Base-by-base conservation (phyloP, 441 rosid genomes). In the Erodium trifolium region DNA sequence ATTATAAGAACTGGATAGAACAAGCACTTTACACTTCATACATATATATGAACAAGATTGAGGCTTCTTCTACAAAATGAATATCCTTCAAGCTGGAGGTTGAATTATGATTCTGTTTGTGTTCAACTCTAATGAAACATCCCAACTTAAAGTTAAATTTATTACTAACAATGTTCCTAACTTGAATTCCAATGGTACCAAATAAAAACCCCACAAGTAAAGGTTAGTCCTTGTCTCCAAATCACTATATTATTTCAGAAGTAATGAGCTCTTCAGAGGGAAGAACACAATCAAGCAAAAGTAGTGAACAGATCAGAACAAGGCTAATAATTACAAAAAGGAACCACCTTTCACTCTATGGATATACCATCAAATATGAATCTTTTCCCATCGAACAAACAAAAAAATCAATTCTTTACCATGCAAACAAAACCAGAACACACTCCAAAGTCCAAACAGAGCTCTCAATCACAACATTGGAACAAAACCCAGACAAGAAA, bases 361-460 rank as follows among this genome's bases (percentile, higher is more conserved):
- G 18, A 17, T 4, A 57, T 7, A 18, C 63, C 11, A 57, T 57
- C 63, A 57, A 57, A 18, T 8, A 57, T 57, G 27, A 57, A 18
- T 9, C 63, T 9, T 11, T 27, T 9, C 12, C 63, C 63, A 57
- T 10, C 63, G 18, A 57, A 57, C 63, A 17, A 18, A 53, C 18
- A 23, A 23, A 23, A 55, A 5, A 1, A 5, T 55, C 62, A 55
- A 55, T 16, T 18, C 27, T 27, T 55, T 16, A 55, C 5, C 62
- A 16, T 55, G 62, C 62, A 16, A 16, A 55, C 62, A 55, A 17
- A 55, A 17, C 62, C 63, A 57, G 9, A 57, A 17, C 63, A 57
- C 29, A 47, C 16, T 57, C 29, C 63, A 18, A 57, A 57, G 63
- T 57, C 63, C 63, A 57, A 57, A 57, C 63, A 57, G 6, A 57